Percentiles rank a stretch among this genome's conserved stretches.
Evolutionary conservation across 345 rosid species (phyloP).

Genomic region (Combretum micranthum): DNA sequence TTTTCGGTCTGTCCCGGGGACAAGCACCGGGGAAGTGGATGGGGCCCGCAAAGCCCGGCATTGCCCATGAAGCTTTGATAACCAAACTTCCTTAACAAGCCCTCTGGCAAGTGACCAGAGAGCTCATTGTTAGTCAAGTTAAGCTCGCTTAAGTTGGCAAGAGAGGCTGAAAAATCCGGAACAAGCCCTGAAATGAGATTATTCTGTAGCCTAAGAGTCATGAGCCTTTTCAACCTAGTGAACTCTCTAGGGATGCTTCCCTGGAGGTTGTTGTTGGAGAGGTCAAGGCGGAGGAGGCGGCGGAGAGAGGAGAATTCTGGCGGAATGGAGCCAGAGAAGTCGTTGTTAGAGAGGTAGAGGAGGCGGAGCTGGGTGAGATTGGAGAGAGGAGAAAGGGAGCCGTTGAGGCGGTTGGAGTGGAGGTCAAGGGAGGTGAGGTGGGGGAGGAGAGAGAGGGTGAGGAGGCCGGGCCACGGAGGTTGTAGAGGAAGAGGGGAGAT

Average conservation of each 20-base stretch:
- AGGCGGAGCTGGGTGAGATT: constrained; percentile 69
- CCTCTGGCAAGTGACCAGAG: constrained; percentile 54
- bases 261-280: constrained; percentile 76
- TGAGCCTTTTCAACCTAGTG: constrained; percentile 37
- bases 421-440: constrained; percentile 83
- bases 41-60: constrained; percentile 70
- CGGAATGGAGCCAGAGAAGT: constrained; percentile 70
- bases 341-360: constrained; percentile 67
- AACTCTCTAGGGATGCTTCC: constrained; percentile 53
- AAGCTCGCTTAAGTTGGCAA: constrained; percentile 35
- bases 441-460: constrained; percentile 53
- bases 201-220: constrained; percentile 74
- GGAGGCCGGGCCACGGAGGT: constrained; percentile 65
- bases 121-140: constrained; percentile 70
- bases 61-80: constrained; percentile 63
- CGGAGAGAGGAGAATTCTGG: constrained; percentile 47
- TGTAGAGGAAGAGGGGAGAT: constrained; percentile 51
- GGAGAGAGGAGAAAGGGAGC: constrained; percentile 46
- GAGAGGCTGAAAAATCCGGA: constrained; percentile 58
- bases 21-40: constrained; percentile 59
- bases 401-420: constrained; percentile 81
- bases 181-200: constrained; percentile 72
- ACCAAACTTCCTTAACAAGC: constrained; percentile 49
- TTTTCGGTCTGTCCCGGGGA: constrained; percentile 26
- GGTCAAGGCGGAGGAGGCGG: constrained; percentile 61